These are phyloP conservation scores for Tubosaeta sp. DNA, from an alignment of 768 basidiomycete species.

Conservation along the genomic window DNA sequence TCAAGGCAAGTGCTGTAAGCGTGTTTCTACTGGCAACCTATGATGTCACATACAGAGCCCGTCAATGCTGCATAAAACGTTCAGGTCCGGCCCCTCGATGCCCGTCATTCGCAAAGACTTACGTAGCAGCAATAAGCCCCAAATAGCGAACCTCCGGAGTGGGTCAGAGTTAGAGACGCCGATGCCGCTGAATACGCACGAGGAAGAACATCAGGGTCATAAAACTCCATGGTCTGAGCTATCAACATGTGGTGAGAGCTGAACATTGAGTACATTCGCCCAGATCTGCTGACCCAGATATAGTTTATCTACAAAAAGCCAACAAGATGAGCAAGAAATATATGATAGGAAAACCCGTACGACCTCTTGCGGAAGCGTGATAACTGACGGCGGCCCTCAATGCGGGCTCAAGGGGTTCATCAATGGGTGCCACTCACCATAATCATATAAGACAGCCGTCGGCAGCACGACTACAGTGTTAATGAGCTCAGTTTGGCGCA, in stretches of 20 bases:
- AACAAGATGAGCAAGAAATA: background rate
- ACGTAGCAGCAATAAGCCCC: constrained; percentile 10
- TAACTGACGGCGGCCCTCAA: constrained; percentile 3
- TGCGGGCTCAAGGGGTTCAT: background rate
- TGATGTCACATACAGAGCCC: constrained; percentile 6
- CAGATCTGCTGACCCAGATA: constrained; percentile 15
- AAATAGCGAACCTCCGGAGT: constrained; percentile 16
- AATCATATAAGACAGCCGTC: constrained; percentile 17
- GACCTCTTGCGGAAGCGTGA: constrained; percentile 19
- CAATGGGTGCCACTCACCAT: constrained; percentile 8
- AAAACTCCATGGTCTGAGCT: constrained; percentile 16
- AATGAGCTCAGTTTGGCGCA: background rate
- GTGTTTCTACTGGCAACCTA: background rate
- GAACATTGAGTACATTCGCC: background rate
- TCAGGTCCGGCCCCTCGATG: background rate
- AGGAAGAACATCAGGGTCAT: constrained; percentile 12
- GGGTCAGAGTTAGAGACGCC: background rate
- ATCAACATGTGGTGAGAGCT: background rate
- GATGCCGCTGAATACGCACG: constrained; percentile 5
- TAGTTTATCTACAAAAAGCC: constrained; percentile 6
- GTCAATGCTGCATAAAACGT: background rate
- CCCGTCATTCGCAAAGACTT: background rate
- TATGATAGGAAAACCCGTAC: background rate
- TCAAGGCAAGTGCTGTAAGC: constrained; percentile 3
- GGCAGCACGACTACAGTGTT: constrained; percentile 7